These are phyloP conservation scores for Kodamaea anthophila DNA, from an alignment of 1,139 yeast genomes.

Conservation along the genomic window DNA sequence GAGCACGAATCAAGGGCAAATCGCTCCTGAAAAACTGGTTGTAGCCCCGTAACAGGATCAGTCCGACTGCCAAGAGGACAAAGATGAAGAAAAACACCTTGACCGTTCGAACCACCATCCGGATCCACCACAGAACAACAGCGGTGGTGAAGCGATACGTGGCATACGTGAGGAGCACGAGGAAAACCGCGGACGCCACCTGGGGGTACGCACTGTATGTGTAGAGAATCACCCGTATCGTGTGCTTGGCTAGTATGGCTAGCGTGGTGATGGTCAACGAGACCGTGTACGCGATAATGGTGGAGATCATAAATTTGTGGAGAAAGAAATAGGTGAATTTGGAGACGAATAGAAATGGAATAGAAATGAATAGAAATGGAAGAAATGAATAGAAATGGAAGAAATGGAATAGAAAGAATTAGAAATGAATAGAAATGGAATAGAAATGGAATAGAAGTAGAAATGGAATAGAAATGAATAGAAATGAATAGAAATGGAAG, in stretches of 20 bases:
- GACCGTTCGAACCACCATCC: slow-evolving; percentile 17
- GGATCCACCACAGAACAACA: slow-evolving; percentile 23
- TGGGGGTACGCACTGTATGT: slow-evolving; percentile 22
- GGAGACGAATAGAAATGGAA: no score
- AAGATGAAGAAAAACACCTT: slow-evolving; percentile 15
- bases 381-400: no score
- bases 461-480: neutral
- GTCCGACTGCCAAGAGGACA: slow-evolving; percentile 7
- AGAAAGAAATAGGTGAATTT: no score
- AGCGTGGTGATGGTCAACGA: slow-evolving; percentile 11
- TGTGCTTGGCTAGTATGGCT: slow-evolving; percentile 13
- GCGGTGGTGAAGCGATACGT: slow-evolving; percentile 17
- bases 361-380: no score
- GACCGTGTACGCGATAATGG: slow-evolving; percentile 6
- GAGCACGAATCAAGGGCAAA: slow-evolving; percentile 7
- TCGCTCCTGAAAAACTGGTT: slow-evolving; percentile 10
- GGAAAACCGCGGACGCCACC: slow-evolving; percentile 15
- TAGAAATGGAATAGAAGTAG: no score
- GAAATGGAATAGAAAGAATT: no score
- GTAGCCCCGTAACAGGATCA: slow-evolving; percentile 16
- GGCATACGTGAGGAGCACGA: slow-evolving; percentile 18
- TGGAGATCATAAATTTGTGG: no score
- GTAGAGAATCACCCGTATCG: slow-evolving; percentile 12
- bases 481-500: neutral
- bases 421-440: no score